Evolutionary conservation across 495 filamentous ascomycete species (phyloP).

Genomic region (Xylaria flabelliformis): DNA sequence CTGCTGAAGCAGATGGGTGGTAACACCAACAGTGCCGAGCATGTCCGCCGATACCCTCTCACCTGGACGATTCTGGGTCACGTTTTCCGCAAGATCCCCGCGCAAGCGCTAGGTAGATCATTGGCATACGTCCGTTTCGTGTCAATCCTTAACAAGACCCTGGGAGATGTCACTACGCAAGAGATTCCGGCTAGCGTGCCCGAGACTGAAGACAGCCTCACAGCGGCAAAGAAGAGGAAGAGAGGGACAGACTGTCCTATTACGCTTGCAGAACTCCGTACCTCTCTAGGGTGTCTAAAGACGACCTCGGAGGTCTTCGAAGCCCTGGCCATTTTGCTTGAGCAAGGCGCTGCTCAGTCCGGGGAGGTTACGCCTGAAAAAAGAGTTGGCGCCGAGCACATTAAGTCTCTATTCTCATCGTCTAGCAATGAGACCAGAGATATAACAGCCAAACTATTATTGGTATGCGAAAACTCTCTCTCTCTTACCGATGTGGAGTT

Average conservation of each 20-base stretch:
- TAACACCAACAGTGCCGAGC: constrained; percentile 46
- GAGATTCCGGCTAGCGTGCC: constrained; percentile 16
- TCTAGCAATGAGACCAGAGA: constrained; percentile 48
- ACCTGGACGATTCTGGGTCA: constrained; percentile 51
- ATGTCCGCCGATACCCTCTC: constrained; percentile 51
- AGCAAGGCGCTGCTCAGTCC: constrained; percentile 25
- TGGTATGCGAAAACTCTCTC: constrained; percentile 44
- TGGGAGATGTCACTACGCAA: constrained; percentile 48
- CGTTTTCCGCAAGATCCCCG: constrained; percentile 50
- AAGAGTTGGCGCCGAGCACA: constrained; percentile 51
- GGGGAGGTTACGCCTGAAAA: constrained; percentile 31
- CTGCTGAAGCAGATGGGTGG: constrained; percentile 57
- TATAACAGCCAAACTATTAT: constrained; percentile 45
- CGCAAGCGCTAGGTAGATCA: constrained; percentile 52
- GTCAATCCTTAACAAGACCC: constrained; percentile 47
- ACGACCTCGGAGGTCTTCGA: constrained; percentile 49
- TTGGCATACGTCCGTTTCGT: constrained; percentile 53
- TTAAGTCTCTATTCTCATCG: constrained; percentile 55
- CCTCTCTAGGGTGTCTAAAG: constrained; percentile 41
- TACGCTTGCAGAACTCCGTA: constrained; percentile 42
- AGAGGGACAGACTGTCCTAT: constrained; percentile 35
- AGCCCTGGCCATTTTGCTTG: constrained; percentile 46
- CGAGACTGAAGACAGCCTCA: constrained; percentile 18
- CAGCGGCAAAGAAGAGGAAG: constrained; percentile 47
- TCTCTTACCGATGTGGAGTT: constrained; percentile 34